These are phyloP conservation scores for Platismatia glauca DNA, from an alignment of 495 filamentous ascomycete species.

Conservation along the genomic window DNA sequence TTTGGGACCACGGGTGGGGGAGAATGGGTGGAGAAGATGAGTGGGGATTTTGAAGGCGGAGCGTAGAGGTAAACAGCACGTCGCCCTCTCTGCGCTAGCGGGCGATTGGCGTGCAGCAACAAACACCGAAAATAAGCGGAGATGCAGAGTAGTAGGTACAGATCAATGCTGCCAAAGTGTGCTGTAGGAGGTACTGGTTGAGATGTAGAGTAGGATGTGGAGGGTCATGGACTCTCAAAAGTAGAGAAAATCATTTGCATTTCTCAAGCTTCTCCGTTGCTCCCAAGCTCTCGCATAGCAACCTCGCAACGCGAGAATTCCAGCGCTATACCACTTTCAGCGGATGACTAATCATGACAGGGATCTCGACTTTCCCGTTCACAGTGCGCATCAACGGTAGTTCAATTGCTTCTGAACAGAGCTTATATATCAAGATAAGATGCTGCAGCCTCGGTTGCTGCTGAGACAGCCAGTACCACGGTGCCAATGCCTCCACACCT, in stretches of 20 bases:
- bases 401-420: not conserved
- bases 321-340: not conserved
- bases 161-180: constrained; percentile 10
- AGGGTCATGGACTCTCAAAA: not conserved
- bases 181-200: constrained; percentile 12
- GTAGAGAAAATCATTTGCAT: constrained; percentile 15
- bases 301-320: constrained; percentile 18
- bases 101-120: constrained; percentile 13
- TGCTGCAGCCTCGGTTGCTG: constrained; percentile 60
- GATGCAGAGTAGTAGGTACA: constrained; percentile 18
- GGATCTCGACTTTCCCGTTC: not conserved
- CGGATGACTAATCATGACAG: constrained; percentile 10
- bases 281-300: constrained; percentile 13
- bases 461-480: constrained; percentile 40
- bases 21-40: constrained; percentile 4
- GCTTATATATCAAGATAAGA: constrained; percentile 23
- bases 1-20: not conserved
- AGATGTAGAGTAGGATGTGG: constrained; percentile 21
- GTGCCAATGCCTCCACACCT: constrained; percentile 37
- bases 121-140: constrained; percentile 8
- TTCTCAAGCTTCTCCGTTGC: constrained; percentile 13
- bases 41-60: constrained; percentile 7
- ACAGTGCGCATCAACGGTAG: not conserved
- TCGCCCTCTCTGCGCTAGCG: constrained; percentile 16
- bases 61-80: constrained; percentile 20